Base-by-base conservation (phyloP, 164 flowering plant genomes). In the Platanus orientalis region DNA sequence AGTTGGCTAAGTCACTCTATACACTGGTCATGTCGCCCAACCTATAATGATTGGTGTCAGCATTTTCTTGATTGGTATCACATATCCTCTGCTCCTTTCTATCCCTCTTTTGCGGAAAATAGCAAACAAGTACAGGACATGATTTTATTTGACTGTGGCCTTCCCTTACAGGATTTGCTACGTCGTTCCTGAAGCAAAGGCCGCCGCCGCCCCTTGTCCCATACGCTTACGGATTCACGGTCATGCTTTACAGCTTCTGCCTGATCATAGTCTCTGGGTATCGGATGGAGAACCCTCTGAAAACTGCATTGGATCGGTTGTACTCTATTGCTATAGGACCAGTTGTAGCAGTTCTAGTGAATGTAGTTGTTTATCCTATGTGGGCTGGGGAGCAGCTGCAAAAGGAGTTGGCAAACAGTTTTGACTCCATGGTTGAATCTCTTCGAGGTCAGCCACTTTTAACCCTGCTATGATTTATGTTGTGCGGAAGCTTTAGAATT, bases 361-460 rank as follows among this genome's bases (percentile, higher is more conserved):
- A 88, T 65, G 79, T 84, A 7, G 77, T 84, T 25, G 67, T 90
- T 25, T 82, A 67, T 32, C 97, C 95, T 26, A 81, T 82, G 19
- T 90, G 97, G 97, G 88, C 95, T 13, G 97, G 97, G 20, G 92
- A 90, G 65, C 85, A 81, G 67, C 66, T 90, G 17, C 92, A 90
- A 60, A 73, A 68, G 50, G 92, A 88, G 57, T 77, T 90, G 7
- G 88, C 82, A 36, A 73, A 68, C 11, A 76, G 73, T 69, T 90
- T 90, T 23, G 54, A 80, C 36, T 73, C 89, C 0, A 79, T 88
- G 1, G 92, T 92, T 13, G 89, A 84, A 56, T 70, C 92, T n/a
- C 88, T 90, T 25, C 77, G 88, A 83, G 97, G 9, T 36, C 42
- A 36, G 42, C 42, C 42, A 36, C n/a, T n/a, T n/a, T n/a, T n/a